phyloP scores from a whole-genome alignment of 345 rosid species.

The Gossypium thurberi region DNA sequence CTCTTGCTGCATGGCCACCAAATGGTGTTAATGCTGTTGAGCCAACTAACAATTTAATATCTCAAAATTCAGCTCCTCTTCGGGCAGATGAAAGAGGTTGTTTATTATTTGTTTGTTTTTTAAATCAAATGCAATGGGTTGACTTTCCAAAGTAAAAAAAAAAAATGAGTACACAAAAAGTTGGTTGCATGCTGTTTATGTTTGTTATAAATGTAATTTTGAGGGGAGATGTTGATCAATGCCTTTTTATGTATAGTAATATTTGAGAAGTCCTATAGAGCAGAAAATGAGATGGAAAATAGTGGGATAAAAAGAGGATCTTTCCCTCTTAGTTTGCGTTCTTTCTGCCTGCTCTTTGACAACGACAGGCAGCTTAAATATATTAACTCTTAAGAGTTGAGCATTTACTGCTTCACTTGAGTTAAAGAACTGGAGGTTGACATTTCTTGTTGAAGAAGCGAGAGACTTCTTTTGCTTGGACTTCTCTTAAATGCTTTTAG shows the following conservation, averaged over 20 bases:
- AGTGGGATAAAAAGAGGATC: background rate
- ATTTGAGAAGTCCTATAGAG: background rate
- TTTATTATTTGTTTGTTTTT: constrained; percentile 6
- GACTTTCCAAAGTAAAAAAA: background rate
- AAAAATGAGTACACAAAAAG: background rate
- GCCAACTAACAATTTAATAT: constrained; percentile 28
- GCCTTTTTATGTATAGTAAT: background rate
- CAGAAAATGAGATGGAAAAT: background rate
- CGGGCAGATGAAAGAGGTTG: constrained; percentile 43
- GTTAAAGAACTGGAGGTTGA: constrained; percentile 11
- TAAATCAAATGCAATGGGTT: background rate
- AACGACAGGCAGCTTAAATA: background rate
- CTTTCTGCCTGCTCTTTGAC: background rate
- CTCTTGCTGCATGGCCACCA: constrained; percentile 72
- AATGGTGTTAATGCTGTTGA: constrained; percentile 28
- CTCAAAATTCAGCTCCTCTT: constrained; percentile 27
- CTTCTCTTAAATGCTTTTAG: background rate
- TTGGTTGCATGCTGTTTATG: background rate
- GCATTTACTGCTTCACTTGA: constrained; percentile 3
- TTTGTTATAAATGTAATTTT: background rate
- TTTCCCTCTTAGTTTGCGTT: background rate
- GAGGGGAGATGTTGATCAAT: background rate
- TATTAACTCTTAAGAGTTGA: background rate
- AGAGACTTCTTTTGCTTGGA: background rate
- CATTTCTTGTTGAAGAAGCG: background rate